A percentile compares a stretch with the other conserved stretches of the same genome.
phyloP scores from a whole-genome alignment of 1,284 basidiomycete species.

The Heimioporus retisporus region DNA sequence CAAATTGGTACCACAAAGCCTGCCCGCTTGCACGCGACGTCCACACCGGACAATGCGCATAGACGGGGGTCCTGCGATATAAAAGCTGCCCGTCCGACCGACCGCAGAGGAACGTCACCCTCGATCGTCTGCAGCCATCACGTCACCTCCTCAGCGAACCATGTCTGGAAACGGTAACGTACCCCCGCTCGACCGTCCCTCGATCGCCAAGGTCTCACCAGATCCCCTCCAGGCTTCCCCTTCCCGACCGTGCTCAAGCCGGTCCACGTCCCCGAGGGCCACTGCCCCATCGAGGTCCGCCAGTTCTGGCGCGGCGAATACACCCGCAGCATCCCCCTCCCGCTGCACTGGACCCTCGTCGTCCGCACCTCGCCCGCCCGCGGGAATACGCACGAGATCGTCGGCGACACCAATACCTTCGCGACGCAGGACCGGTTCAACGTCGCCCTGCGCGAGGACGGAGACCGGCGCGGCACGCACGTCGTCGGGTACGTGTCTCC shows the following conservation, averaged over 20 bases:
- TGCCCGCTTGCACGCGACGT: no score
- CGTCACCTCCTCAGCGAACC: no score
- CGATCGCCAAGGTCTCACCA: background rate
- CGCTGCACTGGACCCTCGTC: slow-evolving; percentile 40
- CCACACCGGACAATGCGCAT: no score
- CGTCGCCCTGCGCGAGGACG: slow-evolving; percentile 4
- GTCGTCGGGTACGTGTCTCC: slow-evolving; percentile 20
- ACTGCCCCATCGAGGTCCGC: slow-evolving; percentile 35
- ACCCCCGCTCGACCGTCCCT: background rate
- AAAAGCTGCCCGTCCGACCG: no score
- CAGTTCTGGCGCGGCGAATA: slow-evolving; percentile 41
- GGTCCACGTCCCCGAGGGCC: slow-evolving; percentile 28
- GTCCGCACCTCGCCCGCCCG: slow-evolving; percentile 29
- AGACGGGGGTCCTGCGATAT: no score
- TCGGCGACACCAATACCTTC: slow-evolving; percentile 38
- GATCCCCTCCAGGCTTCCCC: background rate
- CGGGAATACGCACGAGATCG: slow-evolving; percentile 39
- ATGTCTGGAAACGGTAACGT: no score
- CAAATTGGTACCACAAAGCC: no score
- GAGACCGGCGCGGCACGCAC: slow-evolving; percentile 21
- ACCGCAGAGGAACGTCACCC: no score
- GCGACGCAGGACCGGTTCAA: slow-evolving; percentile 25
- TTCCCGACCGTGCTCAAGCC: slow-evolving; percentile 25
- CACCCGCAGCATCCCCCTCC: slow-evolving; percentile 14
- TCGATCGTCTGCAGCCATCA: no score